Evolutionary conservation across 2,329 filamentous ascomycete genomes (phyloP).

Genomic region (Pyrenophora teres): DNA sequence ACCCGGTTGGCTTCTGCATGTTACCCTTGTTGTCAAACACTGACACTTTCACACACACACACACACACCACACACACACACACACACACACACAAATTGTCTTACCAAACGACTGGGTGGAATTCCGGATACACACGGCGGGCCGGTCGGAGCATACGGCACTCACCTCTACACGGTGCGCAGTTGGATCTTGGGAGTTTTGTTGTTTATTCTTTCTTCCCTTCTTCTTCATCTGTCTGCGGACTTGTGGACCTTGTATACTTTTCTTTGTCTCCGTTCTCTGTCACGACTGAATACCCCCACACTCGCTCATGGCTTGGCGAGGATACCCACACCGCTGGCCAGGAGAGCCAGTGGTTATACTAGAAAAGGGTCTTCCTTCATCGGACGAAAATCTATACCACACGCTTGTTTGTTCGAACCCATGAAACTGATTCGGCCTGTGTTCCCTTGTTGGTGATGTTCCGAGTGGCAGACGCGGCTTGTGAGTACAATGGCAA

Average conservation of each 20-base stretch:
- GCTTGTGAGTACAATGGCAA: no score
- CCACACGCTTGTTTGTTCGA: slow-evolving; percentile 8
- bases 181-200: slow-evolving; percentile 3
- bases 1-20: slow-evolving; percentile 37
- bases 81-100: slow-evolving; percentile 41
- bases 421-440: not conserved
- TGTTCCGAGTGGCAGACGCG: no score
- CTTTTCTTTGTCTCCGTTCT: slow-evolving; percentile 12
- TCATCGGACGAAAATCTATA: slow-evolving; percentile 44
- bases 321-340: slow-evolving; percentile 27
- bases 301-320: slow-evolving; percentile 36
- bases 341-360: slow-evolving; percentile 27
- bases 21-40: slow-evolving; percentile 33
- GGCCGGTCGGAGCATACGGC: slow-evolving; percentile 27
- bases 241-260: slow-evolving; percentile 18
- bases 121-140: slow-evolving; percentile 27
- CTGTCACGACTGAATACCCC: slow-evolving; percentile 25
- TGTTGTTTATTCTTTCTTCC: slow-evolving; percentile 11
- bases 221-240: slow-evolving; percentile 8
- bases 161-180: slow-evolving; percentile 7
- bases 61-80: slow-evolving; percentile 24
- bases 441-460: not conserved
- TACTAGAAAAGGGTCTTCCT: slow-evolving; percentile 44
- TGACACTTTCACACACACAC: slow-evolving; percentile 24
- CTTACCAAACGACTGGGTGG: slow-evolving; percentile 31